Percentiles rank a stretch among this genome's conserved stretches.
phyloP scores from a whole-genome alignment of 2,329 filamentous ascomycete genomes.

The Podosphaera fusca region DNA sequence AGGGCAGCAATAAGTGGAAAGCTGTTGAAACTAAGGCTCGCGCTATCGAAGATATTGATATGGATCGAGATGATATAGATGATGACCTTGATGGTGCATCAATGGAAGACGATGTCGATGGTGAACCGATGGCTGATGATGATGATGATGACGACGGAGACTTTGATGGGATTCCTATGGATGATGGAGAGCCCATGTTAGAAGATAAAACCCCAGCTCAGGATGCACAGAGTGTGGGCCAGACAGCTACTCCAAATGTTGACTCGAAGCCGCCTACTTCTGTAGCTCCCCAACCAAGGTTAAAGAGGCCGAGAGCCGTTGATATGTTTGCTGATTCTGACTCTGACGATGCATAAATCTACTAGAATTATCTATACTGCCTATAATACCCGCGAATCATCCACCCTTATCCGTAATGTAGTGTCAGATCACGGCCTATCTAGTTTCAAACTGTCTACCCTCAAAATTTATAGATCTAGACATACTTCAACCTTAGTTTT shows the following conservation, averaged over 20 bases:
- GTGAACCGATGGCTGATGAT: conserved; percentile 17
- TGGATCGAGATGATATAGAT: conserved; percentile 21
- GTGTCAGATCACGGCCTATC: too few relatives aligned
- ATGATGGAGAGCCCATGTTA: conserved; percentile 32
- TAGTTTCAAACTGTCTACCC: too few relatives aligned
- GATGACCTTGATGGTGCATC: conserved; percentile 16
- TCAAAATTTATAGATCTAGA: too few relatives aligned
- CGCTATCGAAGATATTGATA: conserved; percentile 22
- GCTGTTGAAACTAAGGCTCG: conserved; percentile 16
- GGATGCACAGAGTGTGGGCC: background rate
- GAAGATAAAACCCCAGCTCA: conserved; percentile 16
- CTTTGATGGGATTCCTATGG: background rate
- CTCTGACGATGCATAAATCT: conserved; percentile 13
- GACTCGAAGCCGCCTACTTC: conserved; percentile 1
- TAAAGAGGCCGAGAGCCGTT: conserved; percentile 37
- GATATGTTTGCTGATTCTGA: conserved; percentile 77
- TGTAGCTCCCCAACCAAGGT: conserved; percentile 5
- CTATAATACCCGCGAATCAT: too few relatives aligned
- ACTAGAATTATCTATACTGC: too few relatives aligned
- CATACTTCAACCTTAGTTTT: too few relatives aligned
- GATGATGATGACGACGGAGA: conserved; percentile 16
- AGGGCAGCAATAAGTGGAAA: conserved; percentile 16
- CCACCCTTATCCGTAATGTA: too few relatives aligned
- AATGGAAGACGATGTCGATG: conserved; percentile 19
- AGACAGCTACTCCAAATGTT: conserved; percentile 1